These are phyloP conservation scores for Rhizopogon rudus DNA, from an alignment of 768 basidiomycete genomes.

Conservation along the genomic window DNA sequence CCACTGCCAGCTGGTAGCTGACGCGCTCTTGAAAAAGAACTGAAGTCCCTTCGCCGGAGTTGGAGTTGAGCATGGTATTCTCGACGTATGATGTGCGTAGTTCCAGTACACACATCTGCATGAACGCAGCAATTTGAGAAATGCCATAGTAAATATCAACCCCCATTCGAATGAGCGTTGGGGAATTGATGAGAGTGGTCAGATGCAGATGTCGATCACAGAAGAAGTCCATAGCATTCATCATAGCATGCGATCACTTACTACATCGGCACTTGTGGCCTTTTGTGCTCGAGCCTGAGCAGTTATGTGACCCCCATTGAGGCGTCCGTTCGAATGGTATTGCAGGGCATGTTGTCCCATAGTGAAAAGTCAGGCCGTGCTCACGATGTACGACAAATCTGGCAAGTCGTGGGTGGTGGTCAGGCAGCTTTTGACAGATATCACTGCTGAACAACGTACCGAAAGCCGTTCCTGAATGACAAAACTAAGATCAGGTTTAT, in stretches of 20 bases:
- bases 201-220: no score
- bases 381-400: constrained; percentile 26
- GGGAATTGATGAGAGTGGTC: no score
- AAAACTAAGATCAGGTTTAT: constrained; percentile 27
- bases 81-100: no score
- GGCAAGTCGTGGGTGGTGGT: not conserved
- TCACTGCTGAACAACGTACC: constrained; percentile 16
- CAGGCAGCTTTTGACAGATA: not conserved
- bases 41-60: no score
- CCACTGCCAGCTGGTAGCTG: no score
- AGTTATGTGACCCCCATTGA: constrained; percentile 41
- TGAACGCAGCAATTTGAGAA: no score
- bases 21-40: no score
- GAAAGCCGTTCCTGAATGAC: constrained; percentile 47
- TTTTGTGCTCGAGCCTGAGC: constrained; percentile 33
- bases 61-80: no score
- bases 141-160: no score
- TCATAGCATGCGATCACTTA: constrained; percentile 16
- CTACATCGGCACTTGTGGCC: constrained; percentile 67
- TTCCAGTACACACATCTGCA: no score
- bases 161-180: no score
- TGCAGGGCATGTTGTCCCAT: constrained; percentile 14
- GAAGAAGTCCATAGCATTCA: not conserved
- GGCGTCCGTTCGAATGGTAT: constrained; percentile 55
- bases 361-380: not conserved